Evolutionary conservation across 1,139 yeast species (phyloP), one percentile per base, ranked within the genome.

Genomic region (Candida sojae): DNA sequence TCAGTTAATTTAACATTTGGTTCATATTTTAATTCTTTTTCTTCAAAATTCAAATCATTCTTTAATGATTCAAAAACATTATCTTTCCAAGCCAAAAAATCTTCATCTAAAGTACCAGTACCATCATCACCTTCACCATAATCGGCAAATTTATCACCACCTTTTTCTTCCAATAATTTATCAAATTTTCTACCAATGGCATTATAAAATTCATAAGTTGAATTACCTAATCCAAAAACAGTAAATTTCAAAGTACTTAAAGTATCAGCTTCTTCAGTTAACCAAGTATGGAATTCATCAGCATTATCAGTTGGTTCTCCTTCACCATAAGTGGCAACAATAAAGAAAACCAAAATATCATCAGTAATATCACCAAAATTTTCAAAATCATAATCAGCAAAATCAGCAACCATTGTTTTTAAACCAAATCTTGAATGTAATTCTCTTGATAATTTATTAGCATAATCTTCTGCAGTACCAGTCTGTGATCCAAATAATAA

Each of bases 381-480:
- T 44, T 92, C 97, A 64, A 78, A 88, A 57, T 93, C 98, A 52
- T 70, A 75, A 63, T 89, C 95, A 46, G 92, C 96, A 50, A 91
- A 78, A 67, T 92, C 98, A 8, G 88, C 96, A 49, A 87, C 83
- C 87, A 95, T 84, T 7, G 95, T 82, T 56, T 84, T 83, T 59
- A 93, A 77, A 41, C 92, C 92, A 64, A 87, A 92, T 64, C 87
- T 80, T 28, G 96, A 77, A 57, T 85, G 82, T 58, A 93, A 83
- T 66, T 93, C 99, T 66, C 91, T 91, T 43, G 96, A 83, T 58
- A 91, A 83, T 65, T 95, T 88, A 57, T 88, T 81, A 21, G 97
- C 96, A 60, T 91, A 93, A 65, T 93, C 99, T 70, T 93, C 99
- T 43, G 99, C 96, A n/a, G 99, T 93, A 56, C 99, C 99, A 10